phyloP scores from a whole-genome alignment of 1,139 yeast genomes.

The Taphrina confusa region DNA sequence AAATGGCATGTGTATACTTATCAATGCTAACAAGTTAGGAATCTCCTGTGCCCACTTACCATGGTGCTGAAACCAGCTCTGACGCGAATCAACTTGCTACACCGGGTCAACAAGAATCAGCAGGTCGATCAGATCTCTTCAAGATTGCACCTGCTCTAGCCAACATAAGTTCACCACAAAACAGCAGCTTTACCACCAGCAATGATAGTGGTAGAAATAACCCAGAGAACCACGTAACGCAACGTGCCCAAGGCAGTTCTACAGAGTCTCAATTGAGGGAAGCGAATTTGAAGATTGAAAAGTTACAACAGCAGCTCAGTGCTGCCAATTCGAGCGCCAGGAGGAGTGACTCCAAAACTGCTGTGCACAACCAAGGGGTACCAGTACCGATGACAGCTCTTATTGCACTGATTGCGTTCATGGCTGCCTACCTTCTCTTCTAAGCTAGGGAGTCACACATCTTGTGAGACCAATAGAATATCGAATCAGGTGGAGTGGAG shows the following conservation, averaged over 20 bases:
- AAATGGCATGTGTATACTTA: background rate
- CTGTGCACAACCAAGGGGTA: constrained; percentile 48
- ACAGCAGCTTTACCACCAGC: background rate
- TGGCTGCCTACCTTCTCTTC: constrained; percentile 62
- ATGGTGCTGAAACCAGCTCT: constrained; percentile 37
- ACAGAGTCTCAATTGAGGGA: constrained; percentile 13
- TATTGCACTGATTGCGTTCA: constrained; percentile 58
- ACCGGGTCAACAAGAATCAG: background rate
- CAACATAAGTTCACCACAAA: background rate
- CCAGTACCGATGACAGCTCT: constrained; percentile 57
- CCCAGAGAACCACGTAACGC: background rate
- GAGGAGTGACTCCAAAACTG: constrained; percentile 39
- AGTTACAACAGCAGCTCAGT: constrained; percentile 39
- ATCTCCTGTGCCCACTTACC: constrained; percentile 34
- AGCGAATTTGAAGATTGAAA: constrained; percentile 40
- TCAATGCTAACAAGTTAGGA: background rate
- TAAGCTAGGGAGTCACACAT: no score
- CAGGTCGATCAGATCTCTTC: constrained; percentile 2
- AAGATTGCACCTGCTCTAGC: constrained; percentile 10
- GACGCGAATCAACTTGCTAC: constrained; percentile 18
- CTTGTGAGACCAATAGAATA: no score
- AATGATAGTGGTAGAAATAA: background rate
- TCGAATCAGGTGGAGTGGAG: no score
- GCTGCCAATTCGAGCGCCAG: constrained; percentile 38
- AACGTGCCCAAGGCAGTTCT: background rate